Conservation (phyloP, 2,329 filamentous ascomycete species). For the Botrytis medusae region DNA sequence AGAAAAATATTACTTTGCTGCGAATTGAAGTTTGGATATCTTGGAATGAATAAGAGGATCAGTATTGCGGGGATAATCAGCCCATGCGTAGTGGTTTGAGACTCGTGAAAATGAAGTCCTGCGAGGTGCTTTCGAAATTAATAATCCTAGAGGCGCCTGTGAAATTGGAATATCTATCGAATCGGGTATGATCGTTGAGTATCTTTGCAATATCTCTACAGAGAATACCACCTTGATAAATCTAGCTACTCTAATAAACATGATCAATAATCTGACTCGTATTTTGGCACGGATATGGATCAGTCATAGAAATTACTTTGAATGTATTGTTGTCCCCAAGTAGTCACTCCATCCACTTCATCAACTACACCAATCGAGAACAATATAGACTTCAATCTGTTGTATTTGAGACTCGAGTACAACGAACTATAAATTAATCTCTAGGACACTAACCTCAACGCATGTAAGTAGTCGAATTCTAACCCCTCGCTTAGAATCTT, state of each 20-base stretch:
- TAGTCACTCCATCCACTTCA: neutral
- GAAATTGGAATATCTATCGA: neutral
- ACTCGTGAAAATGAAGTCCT: neutral
- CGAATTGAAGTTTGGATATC: neutral
- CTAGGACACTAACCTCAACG: neutral
- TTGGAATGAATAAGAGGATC: neutral
- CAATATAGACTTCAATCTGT: neutral
- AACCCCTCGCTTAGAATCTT: neutral
- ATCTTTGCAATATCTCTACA: neutral
- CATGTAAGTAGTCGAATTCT: neutral
- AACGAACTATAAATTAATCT: neutral
- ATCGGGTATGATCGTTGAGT: neutral
- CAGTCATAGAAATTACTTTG: neutral
- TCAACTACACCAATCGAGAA: neutral
- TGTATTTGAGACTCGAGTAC: neutral
- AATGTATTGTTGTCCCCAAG: neutral
- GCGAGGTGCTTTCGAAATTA: neutral
- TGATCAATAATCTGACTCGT: neutral
- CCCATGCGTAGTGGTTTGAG: neutral
- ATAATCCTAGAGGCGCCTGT: neutral
- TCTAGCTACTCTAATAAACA: neutral
- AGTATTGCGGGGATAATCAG: rapidly evolving
- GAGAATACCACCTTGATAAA: neutral
- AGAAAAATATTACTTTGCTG: neutral
- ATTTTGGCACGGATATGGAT: neutral